Evolutionary conservation across 768 basidiomycete genomes (phyloP).

Genomic region (Mrakia gelida): DNA sequence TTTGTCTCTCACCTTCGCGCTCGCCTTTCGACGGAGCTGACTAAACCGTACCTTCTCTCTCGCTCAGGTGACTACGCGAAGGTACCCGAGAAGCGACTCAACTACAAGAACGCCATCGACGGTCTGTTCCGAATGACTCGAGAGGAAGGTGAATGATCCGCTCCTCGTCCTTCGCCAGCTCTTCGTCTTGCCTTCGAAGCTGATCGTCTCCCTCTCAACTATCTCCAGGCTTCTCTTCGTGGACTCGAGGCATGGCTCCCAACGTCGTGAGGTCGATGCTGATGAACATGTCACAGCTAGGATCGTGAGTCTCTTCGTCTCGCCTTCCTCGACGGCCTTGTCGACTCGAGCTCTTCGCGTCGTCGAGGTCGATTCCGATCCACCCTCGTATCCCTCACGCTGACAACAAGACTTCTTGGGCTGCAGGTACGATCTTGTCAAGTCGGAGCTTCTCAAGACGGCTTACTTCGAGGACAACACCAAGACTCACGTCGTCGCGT

Average conservation of each 20-base stretch:
- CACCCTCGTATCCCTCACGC: slow-evolving; percentile 43
- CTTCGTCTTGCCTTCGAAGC: neutral
- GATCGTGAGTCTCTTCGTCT: slow-evolving; percentile 57
- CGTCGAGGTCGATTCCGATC: neutral
- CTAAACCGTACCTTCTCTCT: neutral
- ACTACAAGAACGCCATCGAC: slow-evolving; percentile 75
- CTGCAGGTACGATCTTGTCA: slow-evolving; percentile 73
- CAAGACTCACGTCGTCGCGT: slow-evolving; percentile 73
- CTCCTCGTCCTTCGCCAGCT: neutral
- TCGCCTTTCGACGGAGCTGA: neutral
- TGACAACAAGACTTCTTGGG: too few relatives aligned
- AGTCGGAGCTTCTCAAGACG: slow-evolving; percentile 69
- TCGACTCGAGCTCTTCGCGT: too few relatives aligned
- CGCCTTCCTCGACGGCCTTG: neutral
- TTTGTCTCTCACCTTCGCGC: neutral
- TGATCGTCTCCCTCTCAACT: too few relatives aligned
- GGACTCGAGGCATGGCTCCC: slow-evolving; percentile 70
- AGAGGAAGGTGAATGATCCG: slow-evolving; percentile 57
- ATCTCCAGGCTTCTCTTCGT: slow-evolving; percentile 54
- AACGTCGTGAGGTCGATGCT: slow-evolving; percentile 80
- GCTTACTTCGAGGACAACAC: slow-evolving; percentile 75
- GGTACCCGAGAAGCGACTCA: slow-evolving; percentile 77
- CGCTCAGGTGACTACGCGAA: slow-evolving; percentile 73
- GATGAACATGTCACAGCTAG: slow-evolving; percentile 90
- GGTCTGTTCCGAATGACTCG: slow-evolving; percentile 67